These are phyloP conservation scores for Phytophthora ohioensis DNA, from an alignment of 352 stramenopile genomes.

Conservation along the genomic window DNA sequence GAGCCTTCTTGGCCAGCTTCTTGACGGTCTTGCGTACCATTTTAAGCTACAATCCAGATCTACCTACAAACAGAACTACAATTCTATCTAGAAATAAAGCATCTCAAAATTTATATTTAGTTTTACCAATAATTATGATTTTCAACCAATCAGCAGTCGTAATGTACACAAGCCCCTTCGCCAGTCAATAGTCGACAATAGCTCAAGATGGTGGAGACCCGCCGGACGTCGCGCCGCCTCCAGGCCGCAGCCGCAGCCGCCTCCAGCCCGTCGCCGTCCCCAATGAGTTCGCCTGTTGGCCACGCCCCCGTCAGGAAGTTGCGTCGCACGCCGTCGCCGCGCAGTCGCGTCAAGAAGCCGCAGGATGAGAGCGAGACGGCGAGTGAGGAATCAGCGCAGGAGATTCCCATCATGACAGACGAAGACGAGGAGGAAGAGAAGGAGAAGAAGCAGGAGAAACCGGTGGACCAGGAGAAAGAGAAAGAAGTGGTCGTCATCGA, in stretches of 20 bases:
- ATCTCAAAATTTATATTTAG: neutral
- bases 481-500: constrained; percentile 9
- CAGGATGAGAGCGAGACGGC: constrained; percentile 17
- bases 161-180: neutral
- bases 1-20: constrained; percentile 46
- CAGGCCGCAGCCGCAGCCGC: constrained; percentile 51
- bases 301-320: constrained; percentile 6
- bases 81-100: too few species aligned
- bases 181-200: constrained; percentile 30
- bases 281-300: constrained; percentile 4
- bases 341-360: constrained; percentile 23
- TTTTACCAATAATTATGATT: neutral
- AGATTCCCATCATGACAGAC: constrained; percentile 33
- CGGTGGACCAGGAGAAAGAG: neutral
- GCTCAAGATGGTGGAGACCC: constrained; percentile 67
- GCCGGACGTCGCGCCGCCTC: constrained; percentile 65
- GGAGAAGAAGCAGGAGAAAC: constrained; percentile 7
- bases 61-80: neutral
- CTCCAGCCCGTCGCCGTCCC: constrained; percentile 27
- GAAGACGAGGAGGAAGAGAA: constrained; percentile 26
- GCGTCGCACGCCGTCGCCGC: constrained; percentile 20
- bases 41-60: constrained; percentile 13
- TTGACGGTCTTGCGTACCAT: constrained; percentile 40
- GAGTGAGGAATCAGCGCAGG: constrained; percentile 32
- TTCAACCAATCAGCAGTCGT: constrained; percentile 18